A percentile compares a stretch with the other conserved stretches of the same genome.
Evolutionary conservation across 164 flowering plant genomes (phyloP).

Genomic region (Stephania cephalantha): DNA sequence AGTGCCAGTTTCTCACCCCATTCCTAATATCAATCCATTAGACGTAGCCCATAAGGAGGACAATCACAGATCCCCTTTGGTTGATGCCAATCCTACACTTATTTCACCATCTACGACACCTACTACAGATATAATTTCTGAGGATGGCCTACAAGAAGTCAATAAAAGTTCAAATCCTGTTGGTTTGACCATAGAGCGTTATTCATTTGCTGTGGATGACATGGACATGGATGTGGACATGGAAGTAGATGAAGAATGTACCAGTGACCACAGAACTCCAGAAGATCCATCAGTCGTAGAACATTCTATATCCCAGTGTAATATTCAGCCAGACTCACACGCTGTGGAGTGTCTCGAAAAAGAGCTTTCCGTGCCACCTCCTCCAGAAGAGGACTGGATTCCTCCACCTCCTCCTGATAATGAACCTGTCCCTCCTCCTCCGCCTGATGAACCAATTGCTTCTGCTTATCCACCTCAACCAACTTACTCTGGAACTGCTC

Average conservation of each 20-base stretch:
- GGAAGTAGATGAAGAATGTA: conserved; percentile 76
- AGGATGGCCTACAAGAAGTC: conserved; percentile 13
- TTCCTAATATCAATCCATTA: conserved; percentile 9
- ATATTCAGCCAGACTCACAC: conserved; percentile 22
- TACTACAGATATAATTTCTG: conserved; percentile 7
- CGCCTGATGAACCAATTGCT: conserved; percentile 65
- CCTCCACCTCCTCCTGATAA: conserved; percentile 96
- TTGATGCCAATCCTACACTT: conserved; percentile 7
- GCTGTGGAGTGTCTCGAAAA: conserved; percentile 21
- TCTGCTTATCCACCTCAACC: conserved; percentile 32
- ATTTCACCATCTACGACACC: conserved; percentile 19
- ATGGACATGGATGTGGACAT: conserved; percentile 95
- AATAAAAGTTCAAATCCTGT: conserved; percentile 15
- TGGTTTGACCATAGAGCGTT: conserved; percentile 16
- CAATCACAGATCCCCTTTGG: background rate
- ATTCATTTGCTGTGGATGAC: conserved; percentile 39
- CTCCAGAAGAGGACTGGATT: conserved; percentile 75
- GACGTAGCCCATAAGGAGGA: conserved; percentile 8
- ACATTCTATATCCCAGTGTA: conserved; percentile 18
- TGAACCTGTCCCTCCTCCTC: conserved; percentile 79
- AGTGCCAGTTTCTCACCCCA: conserved; percentile 4
- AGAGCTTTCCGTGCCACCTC: conserved; percentile 47
- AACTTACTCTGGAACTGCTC: conserved; percentile 41
- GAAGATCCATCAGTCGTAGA: conserved; percentile 14
- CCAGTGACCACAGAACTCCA: conserved; percentile 14